Evolutionary conservation across 352 stramenopile species (phyloP).

Genomic region (Phytophthora colocasiae): DNA sequence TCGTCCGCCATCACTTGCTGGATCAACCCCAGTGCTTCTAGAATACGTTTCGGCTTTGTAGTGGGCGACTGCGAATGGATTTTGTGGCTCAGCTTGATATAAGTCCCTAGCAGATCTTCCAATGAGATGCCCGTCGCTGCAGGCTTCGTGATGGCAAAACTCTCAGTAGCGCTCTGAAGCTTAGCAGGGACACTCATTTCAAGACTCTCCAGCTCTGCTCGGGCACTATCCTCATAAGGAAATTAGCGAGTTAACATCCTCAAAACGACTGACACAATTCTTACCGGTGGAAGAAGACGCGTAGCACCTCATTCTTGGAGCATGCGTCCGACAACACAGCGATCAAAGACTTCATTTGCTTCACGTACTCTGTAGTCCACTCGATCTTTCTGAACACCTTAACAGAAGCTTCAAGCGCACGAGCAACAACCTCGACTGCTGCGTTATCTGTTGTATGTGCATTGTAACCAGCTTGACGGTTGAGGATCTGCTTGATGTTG

Average conservation of each 20-base stretch:
- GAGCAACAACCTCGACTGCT: conserved; percentile 24
- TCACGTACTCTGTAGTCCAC: conserved; percentile 10
- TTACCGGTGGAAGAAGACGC: conserved; percentile 32
- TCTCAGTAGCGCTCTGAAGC: neutral
- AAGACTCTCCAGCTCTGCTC: conserved; percentile 33
- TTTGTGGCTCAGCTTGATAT: conserved; percentile 5
- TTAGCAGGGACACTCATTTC: conserved; percentile 16
- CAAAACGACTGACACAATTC: neutral
- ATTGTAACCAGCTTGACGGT: conserved; percentile 17
- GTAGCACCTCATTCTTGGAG: conserved; percentile 33
- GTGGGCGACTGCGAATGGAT: neutral
- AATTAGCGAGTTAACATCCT: neutral
- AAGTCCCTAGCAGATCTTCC: conserved; percentile 7
- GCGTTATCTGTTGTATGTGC: conserved; percentile 14
- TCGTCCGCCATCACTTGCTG: conserved; percentile 28
- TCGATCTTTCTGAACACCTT: conserved; percentile 14
- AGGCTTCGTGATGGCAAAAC: conserved; percentile 1
- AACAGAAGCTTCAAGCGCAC: conserved; percentile 24
- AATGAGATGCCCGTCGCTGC: neutral
- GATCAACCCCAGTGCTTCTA: conserved; percentile 20
- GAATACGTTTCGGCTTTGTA: conserved; percentile 12
- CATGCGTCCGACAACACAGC: conserved; percentile 30
- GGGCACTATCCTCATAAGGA: conserved; percentile 22
- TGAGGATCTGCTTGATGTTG: conserved; percentile 24
- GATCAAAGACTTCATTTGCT: conserved; percentile 26